A percentile compares a stretch with the other conserved stretches of the same genome.
These are phyloP conservation scores for Diaporthe amygdali DNA, from an alignment of 2,329 filamentous ascomycete genomes.

Conservation along the genomic window DNA sequence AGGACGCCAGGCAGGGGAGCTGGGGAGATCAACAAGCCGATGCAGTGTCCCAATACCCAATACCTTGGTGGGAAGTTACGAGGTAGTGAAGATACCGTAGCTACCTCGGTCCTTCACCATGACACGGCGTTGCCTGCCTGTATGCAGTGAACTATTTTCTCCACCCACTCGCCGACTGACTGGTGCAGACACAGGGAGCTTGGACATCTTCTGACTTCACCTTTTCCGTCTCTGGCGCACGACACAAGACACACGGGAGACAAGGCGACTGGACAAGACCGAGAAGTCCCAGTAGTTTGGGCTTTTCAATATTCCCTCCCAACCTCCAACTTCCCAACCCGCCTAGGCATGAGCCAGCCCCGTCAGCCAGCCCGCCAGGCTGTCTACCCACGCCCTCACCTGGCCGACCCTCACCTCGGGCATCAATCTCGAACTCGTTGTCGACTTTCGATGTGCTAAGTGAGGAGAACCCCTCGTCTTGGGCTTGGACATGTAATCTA, in stretches of 20 bases:
- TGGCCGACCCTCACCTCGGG: background rate
- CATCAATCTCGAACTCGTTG: background rate
- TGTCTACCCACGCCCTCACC: background rate
- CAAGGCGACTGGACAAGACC: background rate
- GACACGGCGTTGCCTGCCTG: background rate
- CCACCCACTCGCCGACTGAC: constrained; percentile 8
- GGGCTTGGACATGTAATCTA: background rate
- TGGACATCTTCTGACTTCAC: constrained; percentile 6
- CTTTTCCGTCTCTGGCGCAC: background rate
- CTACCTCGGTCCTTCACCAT: background rate
- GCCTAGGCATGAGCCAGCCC: background rate
- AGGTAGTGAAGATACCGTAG: background rate
- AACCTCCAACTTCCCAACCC: background rate
- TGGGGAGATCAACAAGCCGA: no score
- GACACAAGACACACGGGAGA: background rate
- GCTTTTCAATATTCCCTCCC: background rate
- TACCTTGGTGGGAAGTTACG: background rate
- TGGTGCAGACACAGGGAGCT: background rate
- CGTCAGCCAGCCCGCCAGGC: background rate
- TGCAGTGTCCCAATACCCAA: background rate
- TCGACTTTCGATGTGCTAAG: background rate
- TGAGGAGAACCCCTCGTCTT: background rate
- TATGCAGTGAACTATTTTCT: constrained; percentile 7
- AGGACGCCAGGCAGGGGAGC: constrained; percentile 11
- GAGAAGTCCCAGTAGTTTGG: background rate